Conservation (phyloP, 257 asterid species). For the Perilla frutescens region DNA sequence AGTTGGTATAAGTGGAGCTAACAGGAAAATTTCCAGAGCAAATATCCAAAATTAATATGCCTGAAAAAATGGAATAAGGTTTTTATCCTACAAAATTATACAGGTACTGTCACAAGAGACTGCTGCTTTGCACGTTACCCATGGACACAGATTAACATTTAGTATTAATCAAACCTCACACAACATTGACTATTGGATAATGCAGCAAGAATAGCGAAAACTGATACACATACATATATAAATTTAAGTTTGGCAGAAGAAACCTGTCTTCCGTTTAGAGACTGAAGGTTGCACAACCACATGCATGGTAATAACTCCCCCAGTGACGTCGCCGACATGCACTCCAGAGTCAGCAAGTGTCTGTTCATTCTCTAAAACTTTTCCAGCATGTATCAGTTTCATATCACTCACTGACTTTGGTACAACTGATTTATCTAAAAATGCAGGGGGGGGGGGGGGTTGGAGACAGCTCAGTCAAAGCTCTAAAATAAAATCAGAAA, state of each 20-base stretch:
- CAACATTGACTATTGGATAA: neutral
- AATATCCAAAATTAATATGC: no score
- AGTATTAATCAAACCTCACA: neutral
- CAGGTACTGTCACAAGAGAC: no score
- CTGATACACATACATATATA: neutral
- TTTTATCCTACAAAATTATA: no score
- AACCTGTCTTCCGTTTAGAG: constrained; percentile 49
- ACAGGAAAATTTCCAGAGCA: neutral
- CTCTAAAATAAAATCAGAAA: neutral
- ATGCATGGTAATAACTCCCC: constrained; percentile 59
- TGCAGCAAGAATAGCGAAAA: constrained; percentile 7
- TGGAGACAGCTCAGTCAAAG: constrained; percentile 2
- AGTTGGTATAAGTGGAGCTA: neutral
- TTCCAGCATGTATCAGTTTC: constrained; percentile 61
- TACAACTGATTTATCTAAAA: constrained; percentile 46
- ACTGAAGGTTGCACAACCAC: constrained; percentile 58
- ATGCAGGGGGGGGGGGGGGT: constrained; percentile 10
- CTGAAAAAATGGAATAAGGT: no score
- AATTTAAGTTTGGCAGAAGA: constrained; percentile 2
- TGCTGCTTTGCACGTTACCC: no score
- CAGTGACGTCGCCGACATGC: constrained; percentile 47
- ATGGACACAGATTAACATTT: no score
- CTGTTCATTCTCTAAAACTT: constrained; percentile 52
- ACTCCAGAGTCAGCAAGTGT: constrained; percentile 55
- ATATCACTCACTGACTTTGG: constrained; percentile 54